Conservation (phyloP, 2,329 filamentous ascomycete species). For the Xylariales sp. region DNA sequence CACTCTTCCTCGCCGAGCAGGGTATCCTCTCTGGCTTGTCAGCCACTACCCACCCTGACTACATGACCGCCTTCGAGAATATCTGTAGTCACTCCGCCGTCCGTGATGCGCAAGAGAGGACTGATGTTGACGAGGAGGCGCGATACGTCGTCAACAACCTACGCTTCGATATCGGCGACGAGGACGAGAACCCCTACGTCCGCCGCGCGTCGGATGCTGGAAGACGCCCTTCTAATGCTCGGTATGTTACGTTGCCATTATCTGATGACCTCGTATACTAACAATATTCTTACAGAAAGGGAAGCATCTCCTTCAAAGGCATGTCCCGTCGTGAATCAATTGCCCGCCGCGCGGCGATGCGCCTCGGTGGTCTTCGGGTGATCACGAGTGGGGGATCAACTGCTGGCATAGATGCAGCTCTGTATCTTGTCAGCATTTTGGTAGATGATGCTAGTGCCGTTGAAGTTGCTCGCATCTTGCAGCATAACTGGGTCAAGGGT, state of each 20-base stretch:
- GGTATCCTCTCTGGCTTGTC: constrained; percentile 75
- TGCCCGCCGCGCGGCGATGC: constrained; percentile 70
- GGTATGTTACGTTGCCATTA: constrained; percentile 37
- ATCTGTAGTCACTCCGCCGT: constrained; percentile 70
- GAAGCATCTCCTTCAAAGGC: constrained; percentile 75
- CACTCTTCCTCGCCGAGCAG: constrained; percentile 70
- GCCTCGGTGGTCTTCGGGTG: constrained; percentile 64
- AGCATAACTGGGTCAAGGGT: constrained; percentile 84
- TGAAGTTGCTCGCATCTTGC: constrained; percentile 70
- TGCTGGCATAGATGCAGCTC: constrained; percentile 74
- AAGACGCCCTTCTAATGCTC: constrained; percentile 55
- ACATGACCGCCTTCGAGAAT: constrained; percentile 75
- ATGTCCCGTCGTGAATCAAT: constrained; percentile 76
- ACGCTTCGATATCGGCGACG: constrained; percentile 76
- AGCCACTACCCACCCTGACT: constrained; percentile 79
- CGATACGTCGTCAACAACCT: constrained; percentile 90
- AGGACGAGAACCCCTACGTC: constrained; percentile 81
- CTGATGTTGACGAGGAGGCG: constrained; percentile 74
- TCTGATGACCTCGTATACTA: constrained; percentile 14
- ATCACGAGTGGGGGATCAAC: constrained; percentile 77
- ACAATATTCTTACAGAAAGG: constrained; percentile 55
- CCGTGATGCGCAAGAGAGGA: constrained; percentile 67
- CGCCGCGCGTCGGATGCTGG: constrained; percentile 66
- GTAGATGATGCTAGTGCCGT: constrained; percentile 72
- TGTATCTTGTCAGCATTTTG: constrained; percentile 81